Evolutionary conservation across 176 grass and related monocot species (phyloP).

Genomic region (Cenchrus fungigraminus): DNA sequence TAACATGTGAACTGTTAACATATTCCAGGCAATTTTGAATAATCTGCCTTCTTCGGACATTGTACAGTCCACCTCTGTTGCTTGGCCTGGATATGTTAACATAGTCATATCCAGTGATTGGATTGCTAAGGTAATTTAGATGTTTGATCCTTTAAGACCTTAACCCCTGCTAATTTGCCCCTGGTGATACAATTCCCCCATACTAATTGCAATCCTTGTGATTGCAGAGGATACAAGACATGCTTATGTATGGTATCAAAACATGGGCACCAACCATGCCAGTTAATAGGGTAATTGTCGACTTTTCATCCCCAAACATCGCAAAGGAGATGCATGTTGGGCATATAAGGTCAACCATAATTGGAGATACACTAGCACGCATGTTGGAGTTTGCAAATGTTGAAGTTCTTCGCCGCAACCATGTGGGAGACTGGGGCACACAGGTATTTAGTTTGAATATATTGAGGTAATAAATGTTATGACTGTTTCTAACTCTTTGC

Average conservation of each 20-base stretch:
- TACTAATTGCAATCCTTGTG: not conserved
- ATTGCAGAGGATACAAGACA: slow-evolving; percentile 58
- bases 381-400: slow-evolving; percentile 70
- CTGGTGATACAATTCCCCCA: not conserved
- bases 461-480: not conserved
- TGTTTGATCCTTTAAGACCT: slow-evolving; percentile 3
- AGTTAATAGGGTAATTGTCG: slow-evolving; percentile 34
- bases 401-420: slow-evolving; percentile 65
- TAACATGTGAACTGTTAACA: not conserved
- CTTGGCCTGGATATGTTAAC: slow-evolving; percentile 73
- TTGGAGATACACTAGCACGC: slow-evolving; percentile 60
- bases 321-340: slow-evolving; percentile 79
- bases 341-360: slow-evolving; percentile 63
- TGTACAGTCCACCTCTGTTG: slow-evolving; percentile 61
- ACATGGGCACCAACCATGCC: slow-evolving; percentile 63
- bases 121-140: slow-evolving; percentile 55
- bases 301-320: slow-evolving; percentile 72
- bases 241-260: slow-evolving; percentile 61
- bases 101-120: slow-evolving; percentile 59
- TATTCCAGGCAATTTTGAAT: slow-evolving; percentile 51
- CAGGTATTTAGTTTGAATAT: slow-evolving; percentile 34
- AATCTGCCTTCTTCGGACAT: slow-evolving; percentile 67
- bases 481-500: not conserved
- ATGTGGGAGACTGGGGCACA: slow-evolving; percentile 79
- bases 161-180: not conserved